These are phyloP conservation scores for Fusarium incarnatum DNA, from an alignment of 2,329 filamentous ascomycete genomes.

Conservation along the genomic window DNA sequence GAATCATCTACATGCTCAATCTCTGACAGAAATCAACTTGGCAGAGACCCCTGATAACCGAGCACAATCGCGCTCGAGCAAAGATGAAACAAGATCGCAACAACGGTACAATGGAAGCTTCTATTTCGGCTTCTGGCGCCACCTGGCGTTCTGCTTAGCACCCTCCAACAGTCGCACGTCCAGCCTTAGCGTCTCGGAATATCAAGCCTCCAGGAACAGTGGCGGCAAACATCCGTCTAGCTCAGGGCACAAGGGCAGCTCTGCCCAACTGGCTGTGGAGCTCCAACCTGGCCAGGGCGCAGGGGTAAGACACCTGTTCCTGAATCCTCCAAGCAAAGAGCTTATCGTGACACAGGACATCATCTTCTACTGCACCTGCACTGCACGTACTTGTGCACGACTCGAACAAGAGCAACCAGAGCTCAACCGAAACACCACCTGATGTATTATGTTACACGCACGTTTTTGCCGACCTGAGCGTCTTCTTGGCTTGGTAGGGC, in stretches of 20 bases:
- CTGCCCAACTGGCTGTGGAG: slow-evolving; percentile 17
- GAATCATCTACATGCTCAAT: background rate
- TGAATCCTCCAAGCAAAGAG: slow-evolving; percentile 4
- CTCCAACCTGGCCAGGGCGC: background rate
- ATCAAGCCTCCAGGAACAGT: slow-evolving; percentile 25
- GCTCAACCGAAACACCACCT: slow-evolving; percentile 11
- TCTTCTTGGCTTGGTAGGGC: slow-evolving; percentile 10
- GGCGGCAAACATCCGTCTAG: slow-evolving; percentile 36
- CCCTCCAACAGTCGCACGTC: slow-evolving; percentile 18
- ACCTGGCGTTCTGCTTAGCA: slow-evolving; percentile 13
- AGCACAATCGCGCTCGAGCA: slow-evolving; percentile 1
- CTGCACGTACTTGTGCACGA: background rate
- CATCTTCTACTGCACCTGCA: background rate
- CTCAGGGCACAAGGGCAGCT: background rate
- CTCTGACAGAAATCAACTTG: background rate
- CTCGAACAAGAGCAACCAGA: slow-evolving; percentile 8
- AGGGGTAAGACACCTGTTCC: slow-evolving; percentile 17
- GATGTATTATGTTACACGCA: slow-evolving; percentile 22
- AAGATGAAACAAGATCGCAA: slow-evolving; percentile 8
- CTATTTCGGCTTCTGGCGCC: slow-evolving; percentile 37
- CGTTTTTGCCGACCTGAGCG: slow-evolving; percentile 15
- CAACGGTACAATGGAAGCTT: slow-evolving; percentile 33
- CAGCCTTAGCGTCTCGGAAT: slow-evolving; percentile 31
- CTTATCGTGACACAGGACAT: background rate
- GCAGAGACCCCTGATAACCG: background rate